Evolutionary conservation across 164 flowering plant genomes (phyloP), one percentile per base, ranked within the genome.

Genomic region (Chloranthus sessilifolius): DNA sequence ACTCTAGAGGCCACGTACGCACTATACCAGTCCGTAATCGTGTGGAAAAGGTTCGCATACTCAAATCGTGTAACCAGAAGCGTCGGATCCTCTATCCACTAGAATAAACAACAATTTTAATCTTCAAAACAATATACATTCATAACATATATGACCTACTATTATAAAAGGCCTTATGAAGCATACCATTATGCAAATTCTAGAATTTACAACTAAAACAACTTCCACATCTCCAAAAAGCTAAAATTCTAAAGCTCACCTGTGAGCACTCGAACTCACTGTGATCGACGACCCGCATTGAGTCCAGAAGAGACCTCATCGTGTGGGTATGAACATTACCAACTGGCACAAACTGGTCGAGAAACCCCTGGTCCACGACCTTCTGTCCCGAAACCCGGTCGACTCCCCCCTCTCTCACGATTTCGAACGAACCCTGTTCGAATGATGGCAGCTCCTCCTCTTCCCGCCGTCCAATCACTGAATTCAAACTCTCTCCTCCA

Each of bases 21-120:
- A 55, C 86, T 88, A 58, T 92, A 92, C 95, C 97, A 92, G 59
- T 88, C 99, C 12, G 99, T 88, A 24, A 86, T 49, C 1, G 99
- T 88, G 73, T 92, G 99, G 58, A 92, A 92, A 34, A 92, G 69
- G 65, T 88, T 88, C 31, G 99, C 99, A 72, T 92, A 92, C 69
- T 88, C 97, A 53, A 79, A 88, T 14, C 97, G 80, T 10, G 97
- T 92, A 25, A 92, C 76, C 37, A 92, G 61, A 60, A 92, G 75
- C 16, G 82, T 72, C 41, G 97, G 87, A 59, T 89, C 99, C 67
- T 92, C 97, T 41, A 92, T 50, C 97, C 95, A 88, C 99, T 88
- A 82, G 63, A 72, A 72, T 37, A 17, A 43, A 2, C 22, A 7
- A 20, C 47, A 43, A 5, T 7, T n/a, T n/a, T n/a, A n/a, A n/a